phyloP scores from a whole-genome alignment of 1,139 yeast species.

The Scheffersomyces stambukii region DNA sequence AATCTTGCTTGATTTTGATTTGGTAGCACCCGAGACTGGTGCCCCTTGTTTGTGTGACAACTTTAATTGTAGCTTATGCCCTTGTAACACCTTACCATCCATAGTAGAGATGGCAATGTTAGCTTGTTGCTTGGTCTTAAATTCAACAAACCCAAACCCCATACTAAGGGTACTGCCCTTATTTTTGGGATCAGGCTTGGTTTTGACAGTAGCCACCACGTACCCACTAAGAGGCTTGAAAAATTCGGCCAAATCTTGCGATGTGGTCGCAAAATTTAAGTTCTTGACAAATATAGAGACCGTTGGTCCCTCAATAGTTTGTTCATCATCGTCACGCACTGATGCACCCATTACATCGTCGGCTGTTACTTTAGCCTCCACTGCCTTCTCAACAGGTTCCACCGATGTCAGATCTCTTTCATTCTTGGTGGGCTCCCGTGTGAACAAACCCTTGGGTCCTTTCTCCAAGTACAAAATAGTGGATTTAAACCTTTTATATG shows the following conservation, averaged over 20 bases:
- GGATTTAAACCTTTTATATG: slow-evolving; percentile 83
- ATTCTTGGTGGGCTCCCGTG: slow-evolving; percentile 30
- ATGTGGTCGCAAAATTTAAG: slow-evolving; percentile 78
- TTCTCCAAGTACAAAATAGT: slow-evolving; percentile 86
- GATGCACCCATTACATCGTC: slow-evolving; percentile 25
- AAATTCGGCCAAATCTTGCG: slow-evolving; percentile 49
- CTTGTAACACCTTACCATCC: slow-evolving; percentile 80
- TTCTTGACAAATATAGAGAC: slow-evolving; percentile 89
- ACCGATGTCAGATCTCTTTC: too few relatives aligned
- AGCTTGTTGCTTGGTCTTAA: slow-evolving; percentile 74
- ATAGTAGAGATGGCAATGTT: slow-evolving; percentile 65
- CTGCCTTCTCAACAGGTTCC: slow-evolving; percentile 20
- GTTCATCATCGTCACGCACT: slow-evolving; percentile 29
- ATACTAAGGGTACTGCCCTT: slow-evolving; percentile 66
- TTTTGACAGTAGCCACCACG: slow-evolving; percentile 76
- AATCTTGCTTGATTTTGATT: slow-evolving; percentile 57
- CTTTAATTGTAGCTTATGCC: slow-evolving; percentile 86
- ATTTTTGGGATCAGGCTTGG: slow-evolving; percentile 82
- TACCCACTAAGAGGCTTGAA: slow-evolving; percentile 78
- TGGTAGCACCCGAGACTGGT: slow-evolving; percentile 14
- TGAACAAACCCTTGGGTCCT: slow-evolving; percentile 84
- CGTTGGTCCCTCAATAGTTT: slow-evolving; percentile 58
- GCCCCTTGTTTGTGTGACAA: slow-evolving; percentile 65
- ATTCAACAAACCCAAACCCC: slow-evolving; percentile 98
- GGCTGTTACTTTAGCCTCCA: slow-evolving; percentile 29